Percentiles rank a stretch among this genome's conserved stretches.
Conservation (phyloP, 2,329 filamentous ascomycete genomes). For the Pyrenophora graminea region DNA sequence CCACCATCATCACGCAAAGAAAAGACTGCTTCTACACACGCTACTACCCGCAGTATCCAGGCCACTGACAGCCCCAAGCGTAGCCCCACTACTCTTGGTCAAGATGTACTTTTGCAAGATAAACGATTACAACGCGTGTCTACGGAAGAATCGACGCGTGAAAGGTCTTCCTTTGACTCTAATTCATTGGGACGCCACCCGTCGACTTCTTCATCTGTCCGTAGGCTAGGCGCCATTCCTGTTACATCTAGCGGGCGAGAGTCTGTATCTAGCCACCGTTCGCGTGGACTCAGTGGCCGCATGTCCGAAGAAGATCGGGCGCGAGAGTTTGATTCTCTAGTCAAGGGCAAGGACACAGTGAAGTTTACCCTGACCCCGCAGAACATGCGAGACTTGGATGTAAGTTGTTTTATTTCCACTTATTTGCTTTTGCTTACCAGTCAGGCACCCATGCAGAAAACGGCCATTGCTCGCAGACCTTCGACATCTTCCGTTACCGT, state of each 20-base stretch:
- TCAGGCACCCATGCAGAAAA: conserved; percentile 28
- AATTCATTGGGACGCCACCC: conserved; percentile 36
- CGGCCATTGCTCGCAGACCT: conserved; percentile 22
- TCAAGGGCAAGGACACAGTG: conserved; percentile 54
- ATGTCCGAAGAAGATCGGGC: conserved; percentile 47
- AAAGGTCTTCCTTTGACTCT: conserved; percentile 34
- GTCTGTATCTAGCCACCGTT: conserved; percentile 39
- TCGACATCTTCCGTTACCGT: conserved; percentile 34
- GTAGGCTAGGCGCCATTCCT: conserved; percentile 37
- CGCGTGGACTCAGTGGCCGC: conserved; percentile 35
- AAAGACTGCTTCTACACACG: conserved; percentile 11
- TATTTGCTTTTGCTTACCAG: conserved; percentile 17
- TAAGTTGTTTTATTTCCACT: conserved; percentile 34
- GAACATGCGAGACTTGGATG: conserved; percentile 51
- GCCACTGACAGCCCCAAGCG: conserved; percentile 21
- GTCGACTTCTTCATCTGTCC: conserved; percentile 39
- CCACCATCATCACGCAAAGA: conserved; percentile 8
- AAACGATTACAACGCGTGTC: conserved; percentile 28
- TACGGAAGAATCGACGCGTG: conserved; percentile 29
- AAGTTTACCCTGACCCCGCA: conserved; percentile 57
- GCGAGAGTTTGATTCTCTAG: conserved; percentile 54
- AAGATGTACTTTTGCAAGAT: conserved; percentile 27
- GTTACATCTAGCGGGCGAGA: conserved; percentile 40
- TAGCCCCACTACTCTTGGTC: conserved; percentile 21
- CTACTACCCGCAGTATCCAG: conserved; percentile 13